These are phyloP conservation scores for Heliosperma pusillum DNA, from an alignment of 148 eudicot genomes.

Conservation along the genomic window DNA sequence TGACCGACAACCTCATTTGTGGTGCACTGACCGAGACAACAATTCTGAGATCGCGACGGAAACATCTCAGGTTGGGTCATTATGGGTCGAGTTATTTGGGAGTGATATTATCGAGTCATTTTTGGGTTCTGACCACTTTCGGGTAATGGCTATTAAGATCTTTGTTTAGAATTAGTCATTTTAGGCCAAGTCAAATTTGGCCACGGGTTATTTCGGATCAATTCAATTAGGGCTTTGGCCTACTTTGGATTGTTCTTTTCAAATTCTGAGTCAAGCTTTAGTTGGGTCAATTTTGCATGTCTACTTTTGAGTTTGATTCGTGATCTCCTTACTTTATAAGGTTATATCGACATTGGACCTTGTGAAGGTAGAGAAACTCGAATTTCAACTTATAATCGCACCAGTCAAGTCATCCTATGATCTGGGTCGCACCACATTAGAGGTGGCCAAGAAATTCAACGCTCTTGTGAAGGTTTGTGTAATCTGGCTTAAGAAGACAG, in stretches of 20 bases:
- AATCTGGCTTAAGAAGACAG: constrained; percentile 56
- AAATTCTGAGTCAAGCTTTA: background rate
- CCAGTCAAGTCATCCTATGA: constrained; percentile 61
- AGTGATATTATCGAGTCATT: background rate
- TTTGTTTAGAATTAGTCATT: background rate
- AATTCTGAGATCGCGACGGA: background rate
- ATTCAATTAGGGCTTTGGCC: background rate
- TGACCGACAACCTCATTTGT: background rate
- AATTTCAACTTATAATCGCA: constrained; percentile 70
- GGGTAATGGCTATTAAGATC: background rate
- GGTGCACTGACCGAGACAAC: background rate
- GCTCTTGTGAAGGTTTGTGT: constrained; percentile 62
- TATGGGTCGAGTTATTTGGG: background rate
- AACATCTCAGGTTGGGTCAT: background rate
- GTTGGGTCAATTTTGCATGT: background rate
- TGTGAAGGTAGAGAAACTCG: constrained; percentile 61
- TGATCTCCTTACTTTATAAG: background rate
- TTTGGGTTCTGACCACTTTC: background rate
- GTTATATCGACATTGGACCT: constrained; percentile 56
- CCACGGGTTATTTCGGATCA: no score
- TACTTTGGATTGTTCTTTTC: background rate
- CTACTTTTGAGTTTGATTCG: background rate
- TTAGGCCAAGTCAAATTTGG: no score
- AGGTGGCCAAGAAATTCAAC: constrained; percentile 57
- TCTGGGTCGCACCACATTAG: constrained; percentile 55